phyloP scores from a whole-genome alignment of 2,329 filamentous ascomycete genomes.

The Aspergillus latus region DNA sequence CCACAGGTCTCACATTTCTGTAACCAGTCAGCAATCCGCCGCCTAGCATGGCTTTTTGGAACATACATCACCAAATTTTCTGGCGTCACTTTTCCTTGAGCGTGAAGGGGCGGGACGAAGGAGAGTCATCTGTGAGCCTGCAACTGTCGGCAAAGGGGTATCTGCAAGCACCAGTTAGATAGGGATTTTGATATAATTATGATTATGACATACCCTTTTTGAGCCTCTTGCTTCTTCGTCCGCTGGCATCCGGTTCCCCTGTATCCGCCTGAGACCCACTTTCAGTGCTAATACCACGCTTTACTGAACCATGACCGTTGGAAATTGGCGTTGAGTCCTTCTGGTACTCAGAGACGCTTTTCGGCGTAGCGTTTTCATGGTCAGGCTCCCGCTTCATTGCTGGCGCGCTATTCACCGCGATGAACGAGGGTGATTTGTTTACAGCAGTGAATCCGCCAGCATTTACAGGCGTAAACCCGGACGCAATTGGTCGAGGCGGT shows the following conservation, averaged over 20 bases:
- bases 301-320: slow-evolving; percentile 61
- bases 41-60: background rate
- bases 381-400: slow-evolving; percentile 55
- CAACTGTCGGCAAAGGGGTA: slow-evolving; percentile 70
- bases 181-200: slow-evolving; percentile 11
- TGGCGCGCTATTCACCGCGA: slow-evolving; percentile 41
- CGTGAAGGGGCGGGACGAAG: slow-evolving; percentile 75
- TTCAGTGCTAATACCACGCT: slow-evolving; percentile 71
- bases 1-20: slow-evolving; percentile 85
- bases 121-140: slow-evolving; percentile 94
- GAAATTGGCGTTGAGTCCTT: slow-evolving; percentile 58
- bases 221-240: slow-evolving; percentile 84
- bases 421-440: slow-evolving; percentile 52
- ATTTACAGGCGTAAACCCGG: slow-evolving; percentile 74
- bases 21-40: slow-evolving; percentile 29
- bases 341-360: slow-evolving; percentile 62
- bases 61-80: slow-evolving; percentile 59
- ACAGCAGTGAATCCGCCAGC: slow-evolving; percentile 59
- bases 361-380: slow-evolving; percentile 59
- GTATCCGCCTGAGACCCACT: slow-evolving; percentile 45
- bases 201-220: slow-evolving; percentile 67
- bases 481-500: slow-evolving; percentile 40
- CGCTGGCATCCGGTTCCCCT: slow-evolving; percentile 63
- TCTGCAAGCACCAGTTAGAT: slow-evolving; percentile 32
- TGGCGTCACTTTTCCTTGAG: slow-evolving; percentile 54